Evolutionary conservation across 2,329 filamentous ascomycete genomes (phyloP), one percentile per base, ranked within the genome.

Genomic region (Calonectria multiphialidica): DNA sequence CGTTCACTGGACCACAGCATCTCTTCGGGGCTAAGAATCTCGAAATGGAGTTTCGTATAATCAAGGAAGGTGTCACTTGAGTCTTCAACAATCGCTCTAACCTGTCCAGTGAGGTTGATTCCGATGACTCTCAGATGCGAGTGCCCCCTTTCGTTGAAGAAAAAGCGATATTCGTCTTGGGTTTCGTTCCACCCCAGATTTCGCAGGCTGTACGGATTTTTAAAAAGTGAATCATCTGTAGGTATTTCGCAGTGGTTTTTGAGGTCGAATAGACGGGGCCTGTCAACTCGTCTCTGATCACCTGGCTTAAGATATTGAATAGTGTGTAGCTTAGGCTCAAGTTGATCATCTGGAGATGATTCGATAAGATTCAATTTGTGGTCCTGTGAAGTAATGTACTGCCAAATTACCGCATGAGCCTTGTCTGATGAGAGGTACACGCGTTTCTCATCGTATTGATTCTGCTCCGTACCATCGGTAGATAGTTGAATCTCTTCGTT

Each of bases 1-100:
- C 80, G 72, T 42, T 82, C 81, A 16, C 79, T 80, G 0, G 73
- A 44, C 80, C 80, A 82, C 3, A 82, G 66, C 33, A 82, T 68
- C 37, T 82, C 79, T 5, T 75, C 28, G 1, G 65, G 62, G 3
- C 68, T 50, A 2, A 75, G 62, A 1, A 75, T 12, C 37, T 71
- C 61, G 7, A 47, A 72, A 66, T 71, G 71, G 6, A 62, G n/a
- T 45, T 78, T 78, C 9, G 76, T 77, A 42, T 77, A 79, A 47
- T 80, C 76, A 42, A 80, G 35, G 55, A 80, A 80, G 0, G 80
- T 81, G 25, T 50, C 37, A 64, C 80, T 82, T 7, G 40, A n/a
- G 30, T 82, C 75, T 28, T 81, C 76, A 2, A 76, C 69, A 1
- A 82, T 35, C 10, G 66, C 9, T 21, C 73, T 77, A 0, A 78